Evolutionary conservation across 192 early-diverging fungal species (phyloP).

Genomic region (Coemansia sp.): DNA sequence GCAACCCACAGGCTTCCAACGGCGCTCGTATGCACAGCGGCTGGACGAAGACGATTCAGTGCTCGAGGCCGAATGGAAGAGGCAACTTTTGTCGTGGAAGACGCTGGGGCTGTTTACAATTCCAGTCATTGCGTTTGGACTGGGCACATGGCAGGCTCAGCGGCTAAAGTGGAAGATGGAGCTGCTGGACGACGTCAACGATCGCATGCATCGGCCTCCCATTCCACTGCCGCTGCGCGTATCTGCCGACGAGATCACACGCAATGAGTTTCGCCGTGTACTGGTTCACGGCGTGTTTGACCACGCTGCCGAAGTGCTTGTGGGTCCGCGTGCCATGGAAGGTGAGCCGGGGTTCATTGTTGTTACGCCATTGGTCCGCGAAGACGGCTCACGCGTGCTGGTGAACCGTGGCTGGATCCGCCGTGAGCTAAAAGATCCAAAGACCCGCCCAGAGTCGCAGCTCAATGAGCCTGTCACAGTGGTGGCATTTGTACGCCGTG

Average conservation of each 20-base stretch:
- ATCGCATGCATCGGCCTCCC: constrained; percentile 65
- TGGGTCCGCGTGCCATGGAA: constrained; percentile 74
- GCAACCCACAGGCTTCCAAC: neutral
- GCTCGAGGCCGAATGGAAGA: constrained; percentile 37
- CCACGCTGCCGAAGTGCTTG: constrained; percentile 76
- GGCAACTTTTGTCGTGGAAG: constrained; percentile 53
- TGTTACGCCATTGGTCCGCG: constrained; percentile 72
- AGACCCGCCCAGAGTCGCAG: constrained; percentile 56
- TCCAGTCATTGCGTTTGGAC: constrained; percentile 57
- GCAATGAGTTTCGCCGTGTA: constrained; percentile 78
- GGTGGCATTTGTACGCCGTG: constrained; percentile 64
- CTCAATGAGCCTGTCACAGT: constrained; percentile 58
- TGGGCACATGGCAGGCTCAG: constrained; percentile 87
- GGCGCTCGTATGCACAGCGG: constrained; percentile 32
- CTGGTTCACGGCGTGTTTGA: constrained; percentile 65
- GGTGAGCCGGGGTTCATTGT: constrained; percentile 71
- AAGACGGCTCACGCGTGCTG: constrained; percentile 70
- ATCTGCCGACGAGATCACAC: constrained; percentile 53
- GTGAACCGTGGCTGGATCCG: constrained; percentile 91
- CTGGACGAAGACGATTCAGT: constrained; percentile 53
- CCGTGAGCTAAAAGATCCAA: constrained; percentile 62
- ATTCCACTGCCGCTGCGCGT: constrained; percentile 69
- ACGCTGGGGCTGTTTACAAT: constrained; percentile 43
- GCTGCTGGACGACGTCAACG: constrained; percentile 66
- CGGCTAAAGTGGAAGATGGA: constrained; percentile 85